phyloP scores from a whole-genome alignment of 176 grass and related monocot species.

The Stipa capillata region DNA sequence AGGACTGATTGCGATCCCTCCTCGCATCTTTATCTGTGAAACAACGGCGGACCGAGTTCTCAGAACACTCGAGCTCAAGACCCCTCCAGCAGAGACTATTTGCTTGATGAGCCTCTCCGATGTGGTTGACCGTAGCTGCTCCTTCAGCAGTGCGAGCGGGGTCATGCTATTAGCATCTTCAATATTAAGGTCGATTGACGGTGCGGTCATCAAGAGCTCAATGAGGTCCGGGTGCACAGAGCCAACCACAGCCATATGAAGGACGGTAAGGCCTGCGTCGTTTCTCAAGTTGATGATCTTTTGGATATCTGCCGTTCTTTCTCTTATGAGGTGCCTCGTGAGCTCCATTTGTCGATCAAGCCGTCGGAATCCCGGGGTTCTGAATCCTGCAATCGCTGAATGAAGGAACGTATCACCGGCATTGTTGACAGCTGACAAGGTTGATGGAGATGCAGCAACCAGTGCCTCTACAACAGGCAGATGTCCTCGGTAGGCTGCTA shows the following conservation, averaged over 20 bases:
- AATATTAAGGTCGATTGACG: conserved; percentile 60
- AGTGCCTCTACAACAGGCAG: conserved; percentile 54
- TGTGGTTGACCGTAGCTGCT: conserved; percentile 58
- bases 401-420: conserved; percentile 87
- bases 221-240: conserved; percentile 66
- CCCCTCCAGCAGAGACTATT: conserved; percentile 69
- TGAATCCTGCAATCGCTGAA: conserved; percentile 73
- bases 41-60: conserved; percentile 42
- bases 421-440: conserved; percentile 41
- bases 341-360: conserved; percentile 84
- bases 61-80: conserved; percentile 53
- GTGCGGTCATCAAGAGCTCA: conserved; percentile 56
- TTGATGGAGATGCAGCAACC: conserved; percentile 46
- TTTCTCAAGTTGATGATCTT: conserved; percentile 77
- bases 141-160: conserved; percentile 57
- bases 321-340: conserved; percentile 48
- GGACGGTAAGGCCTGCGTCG: conserved; percentile 58
- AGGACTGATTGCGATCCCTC: conserved; percentile 50
- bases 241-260: conserved; percentile 79
- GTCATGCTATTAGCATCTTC: conserved; percentile 68
- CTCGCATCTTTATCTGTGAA: conserved; percentile 73
- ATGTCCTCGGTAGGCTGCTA: conserved; percentile 78
- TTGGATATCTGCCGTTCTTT: conserved; percentile 27
- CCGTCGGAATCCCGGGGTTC: conserved; percentile 75
- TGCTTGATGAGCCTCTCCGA: conserved; percentile 77